phyloP scores from a whole-genome alignment of 768 basidiomycete species.

The Boletus huronensis region DNA sequence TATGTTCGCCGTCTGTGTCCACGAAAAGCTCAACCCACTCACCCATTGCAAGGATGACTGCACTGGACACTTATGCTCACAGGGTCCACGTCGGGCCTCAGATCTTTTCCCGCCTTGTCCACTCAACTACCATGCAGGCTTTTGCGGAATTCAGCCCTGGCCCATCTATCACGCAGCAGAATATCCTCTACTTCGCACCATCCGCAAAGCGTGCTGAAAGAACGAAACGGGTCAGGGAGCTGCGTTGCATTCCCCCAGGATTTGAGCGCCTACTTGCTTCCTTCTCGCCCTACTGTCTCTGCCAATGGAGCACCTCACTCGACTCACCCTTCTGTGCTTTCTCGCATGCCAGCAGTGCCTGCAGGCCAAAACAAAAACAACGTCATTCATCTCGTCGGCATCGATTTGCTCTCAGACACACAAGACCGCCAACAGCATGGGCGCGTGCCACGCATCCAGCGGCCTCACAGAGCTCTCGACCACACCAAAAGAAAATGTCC shows the following conservation, averaged over 20 bases:
- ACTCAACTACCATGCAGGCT: conserved; percentile 32
- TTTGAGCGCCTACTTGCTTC: background rate
- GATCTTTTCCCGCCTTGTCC: conserved; percentile 35
- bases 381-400: conserved; percentile 4
- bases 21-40: conserved; percentile 2
- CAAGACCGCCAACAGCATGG: conserved; percentile 5
- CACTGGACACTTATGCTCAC: conserved; percentile 71
- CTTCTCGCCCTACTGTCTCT: background rate
- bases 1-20: conserved; percentile 24
- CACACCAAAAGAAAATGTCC: conserved; percentile 17
- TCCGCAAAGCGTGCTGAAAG: background rate
- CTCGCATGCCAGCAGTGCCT: background rate
- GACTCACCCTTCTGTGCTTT: background rate
- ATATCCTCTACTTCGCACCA: background rate
- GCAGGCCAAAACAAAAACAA: conserved; percentile 3
- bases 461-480: background rate
- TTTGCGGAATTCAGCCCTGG: conserved; percentile 9
- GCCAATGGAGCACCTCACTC: background rate
- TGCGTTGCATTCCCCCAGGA: background rate
- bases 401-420: conserved; percentile 2
- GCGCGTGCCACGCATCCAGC: background rate
- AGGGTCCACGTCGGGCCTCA: conserved; percentile 76
- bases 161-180: conserved; percentile 1
- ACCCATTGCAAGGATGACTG: conserved; percentile 62
- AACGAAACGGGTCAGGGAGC: background rate